Percentiles rank a stretch among this genome's conserved stretches.
Evolutionary conservation across 1,284 basidiomycete species (phyloP).

Genomic region (Apiotrichum laibachii): DNA sequence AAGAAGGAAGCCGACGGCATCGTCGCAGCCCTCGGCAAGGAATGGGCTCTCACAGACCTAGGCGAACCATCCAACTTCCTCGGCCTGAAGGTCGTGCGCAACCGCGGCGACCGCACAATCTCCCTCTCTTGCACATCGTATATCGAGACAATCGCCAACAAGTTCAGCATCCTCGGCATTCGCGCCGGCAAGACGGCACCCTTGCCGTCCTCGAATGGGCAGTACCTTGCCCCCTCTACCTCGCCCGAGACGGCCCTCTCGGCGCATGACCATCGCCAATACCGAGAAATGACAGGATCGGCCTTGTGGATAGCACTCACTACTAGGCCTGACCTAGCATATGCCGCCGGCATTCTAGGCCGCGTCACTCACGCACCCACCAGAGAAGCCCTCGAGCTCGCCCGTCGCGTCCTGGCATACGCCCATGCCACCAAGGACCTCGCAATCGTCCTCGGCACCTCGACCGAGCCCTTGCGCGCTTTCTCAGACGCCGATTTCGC

Average conservation of each 20-base stretch:
- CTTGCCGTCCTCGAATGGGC: conserved; percentile 2
- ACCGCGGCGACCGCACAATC: conserved; percentile 35
- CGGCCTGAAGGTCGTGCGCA: conserved; percentile 35
- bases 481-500: conserved; percentile 10
- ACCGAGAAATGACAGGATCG: conserved; percentile 13
- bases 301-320: no score
- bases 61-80: conserved; percentile 33
- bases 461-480: neutral
- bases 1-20: conserved; percentile 8
- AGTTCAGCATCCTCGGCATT: conserved; percentile 30
- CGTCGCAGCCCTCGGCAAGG: conserved; percentile 24
- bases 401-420: conserved; percentile 50
- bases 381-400: no score
- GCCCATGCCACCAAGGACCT: conserved; percentile 44
- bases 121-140: conserved; percentile 51
- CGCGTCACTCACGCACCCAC: no score
- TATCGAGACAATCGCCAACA: conserved; percentile 47
- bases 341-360: no score
- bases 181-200: conserved; percentile 14
- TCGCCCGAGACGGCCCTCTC: neutral
- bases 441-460: conserved; percentile 38
- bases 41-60: conserved; percentile 31
- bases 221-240: neutral
- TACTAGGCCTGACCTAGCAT: no score
- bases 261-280: conserved; percentile 3